Evolutionary conservation across 139 green algal genomes (phyloP).

Genomic region (Medakamo hakoo): DNA sequence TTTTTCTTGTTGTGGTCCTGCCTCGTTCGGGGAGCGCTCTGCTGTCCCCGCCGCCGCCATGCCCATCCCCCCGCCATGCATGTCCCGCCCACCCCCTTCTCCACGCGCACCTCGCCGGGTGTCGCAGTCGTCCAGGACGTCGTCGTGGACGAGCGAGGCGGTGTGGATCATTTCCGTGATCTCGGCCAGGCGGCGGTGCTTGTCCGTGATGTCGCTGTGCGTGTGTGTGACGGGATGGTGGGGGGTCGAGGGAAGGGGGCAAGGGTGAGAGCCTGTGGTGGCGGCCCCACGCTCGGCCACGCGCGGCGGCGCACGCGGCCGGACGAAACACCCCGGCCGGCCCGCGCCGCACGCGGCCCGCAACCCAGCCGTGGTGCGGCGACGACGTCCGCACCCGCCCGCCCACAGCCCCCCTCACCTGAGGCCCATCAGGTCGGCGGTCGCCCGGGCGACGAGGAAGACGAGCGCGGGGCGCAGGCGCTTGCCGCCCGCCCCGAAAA

Average conservation of each 20-base stretch:
- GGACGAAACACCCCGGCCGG: no score
- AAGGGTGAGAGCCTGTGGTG: no score
- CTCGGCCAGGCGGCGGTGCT: conserved; percentile 80
- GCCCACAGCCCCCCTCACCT: conserved; percentile 20
- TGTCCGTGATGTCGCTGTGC: conserved; percentile 69
- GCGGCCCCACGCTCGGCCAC: not conserved
- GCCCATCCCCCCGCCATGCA: no score
- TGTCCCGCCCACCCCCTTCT: no score
- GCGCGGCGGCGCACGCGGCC: not conserved
- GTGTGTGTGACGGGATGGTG: not conserved
- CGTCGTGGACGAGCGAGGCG: conserved; percentile 92
- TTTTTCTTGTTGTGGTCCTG: no score
- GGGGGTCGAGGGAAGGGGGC: not conserved
- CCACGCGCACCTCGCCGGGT: conserved; percentile 56
- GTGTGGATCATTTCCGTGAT: conserved; percentile 99
- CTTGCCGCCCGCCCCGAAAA: conserved; percentile 94
- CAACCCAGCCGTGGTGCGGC: no score
- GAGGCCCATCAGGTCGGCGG: conserved; percentile 32
- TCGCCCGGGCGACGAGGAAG: conserved; percentile 75
- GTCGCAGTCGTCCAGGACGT: conserved; percentile 92
- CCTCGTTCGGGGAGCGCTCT: no score
- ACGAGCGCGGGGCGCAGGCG: conserved; percentile 76
- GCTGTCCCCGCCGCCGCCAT: no score
- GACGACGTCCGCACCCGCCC: not conserved
- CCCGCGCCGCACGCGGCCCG: no score